phyloP scores from a whole-genome alignment of 2,329 filamentous ascomycete genomes.

The Hypoxylon sp. region DNA sequence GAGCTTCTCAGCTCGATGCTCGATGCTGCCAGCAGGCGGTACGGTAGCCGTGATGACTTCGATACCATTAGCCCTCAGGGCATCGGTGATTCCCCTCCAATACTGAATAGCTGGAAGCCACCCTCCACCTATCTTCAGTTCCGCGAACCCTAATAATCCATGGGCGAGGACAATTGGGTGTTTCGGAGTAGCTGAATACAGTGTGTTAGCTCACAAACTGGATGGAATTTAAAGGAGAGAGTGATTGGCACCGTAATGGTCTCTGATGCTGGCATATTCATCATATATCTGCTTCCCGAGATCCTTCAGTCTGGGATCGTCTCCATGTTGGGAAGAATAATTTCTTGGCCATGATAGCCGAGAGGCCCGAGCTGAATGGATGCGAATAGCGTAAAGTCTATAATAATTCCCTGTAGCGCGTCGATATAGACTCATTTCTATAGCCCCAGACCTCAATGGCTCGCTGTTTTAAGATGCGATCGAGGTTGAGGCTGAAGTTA shows the following conservation, averaged over 20 bases:
- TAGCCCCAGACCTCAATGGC: not conserved
- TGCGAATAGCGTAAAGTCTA: slow-evolving; percentile 5
- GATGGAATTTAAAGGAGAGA: not conserved
- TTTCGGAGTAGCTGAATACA: slow-evolving; percentile 65
- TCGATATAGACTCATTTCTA: slow-evolving; percentile 39
- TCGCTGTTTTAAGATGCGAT: not conserved
- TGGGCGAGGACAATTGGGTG: slow-evolving; percentile 76
- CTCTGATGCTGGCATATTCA: slow-evolving; percentile 63
- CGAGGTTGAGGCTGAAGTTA: slow-evolving; percentile 4
- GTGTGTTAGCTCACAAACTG: slow-evolving; percentile 31
- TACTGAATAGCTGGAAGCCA: slow-evolving; percentile 71
- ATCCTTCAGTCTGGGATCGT: slow-evolving; percentile 60
- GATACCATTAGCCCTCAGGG: slow-evolving; percentile 66
- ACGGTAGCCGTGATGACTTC: slow-evolving; percentile 73
- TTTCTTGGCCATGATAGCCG: not conserved
- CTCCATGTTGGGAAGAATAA: slow-evolving; percentile 43
- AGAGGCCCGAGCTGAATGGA: slow-evolving; percentile 5
- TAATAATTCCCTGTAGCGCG: slow-evolving; percentile 19
- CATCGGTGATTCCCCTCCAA: slow-evolving; percentile 75
- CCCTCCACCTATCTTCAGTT: slow-evolving; percentile 65
- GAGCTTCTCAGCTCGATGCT: slow-evolving; percentile 71
- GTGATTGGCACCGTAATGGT: slow-evolving; percentile 59
- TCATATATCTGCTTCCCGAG: slow-evolving; percentile 61
- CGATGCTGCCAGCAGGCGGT: slow-evolving; percentile 72
- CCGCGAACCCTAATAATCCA: slow-evolving; percentile 74